phyloP scores from a whole-genome alignment of 2,329 filamentous ascomycete species.

The Seiridium cupressi region DNA sequence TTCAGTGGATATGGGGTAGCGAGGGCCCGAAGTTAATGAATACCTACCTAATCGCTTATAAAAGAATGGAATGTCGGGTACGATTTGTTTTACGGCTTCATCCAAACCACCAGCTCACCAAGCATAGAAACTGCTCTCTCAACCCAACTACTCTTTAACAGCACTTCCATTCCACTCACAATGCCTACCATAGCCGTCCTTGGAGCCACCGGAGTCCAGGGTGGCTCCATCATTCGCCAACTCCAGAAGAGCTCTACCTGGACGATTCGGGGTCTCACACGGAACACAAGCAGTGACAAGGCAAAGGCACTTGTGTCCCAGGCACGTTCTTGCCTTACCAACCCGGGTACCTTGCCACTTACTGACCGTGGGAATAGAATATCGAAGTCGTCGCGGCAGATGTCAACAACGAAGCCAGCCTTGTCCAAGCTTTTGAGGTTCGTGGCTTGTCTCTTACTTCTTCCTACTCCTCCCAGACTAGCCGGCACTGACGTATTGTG shows the following conservation, averaged over 20 bases:
- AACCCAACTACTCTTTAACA: constrained; percentile 17
- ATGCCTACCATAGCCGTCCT: constrained; percentile 6
- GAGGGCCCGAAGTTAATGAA: too few relatives aligned
- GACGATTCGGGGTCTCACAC: constrained; percentile 23
- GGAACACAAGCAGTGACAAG: constrained; percentile 14
- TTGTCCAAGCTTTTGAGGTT: constrained; percentile 16
- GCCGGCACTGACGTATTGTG: background rate
- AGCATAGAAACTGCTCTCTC: background rate
- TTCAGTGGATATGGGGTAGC: too few relatives aligned
- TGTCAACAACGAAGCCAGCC: constrained; percentile 12
- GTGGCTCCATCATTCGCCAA: constrained; percentile 14
- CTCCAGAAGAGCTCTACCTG: constrained; percentile 17
- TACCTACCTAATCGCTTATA: too few relatives aligned
- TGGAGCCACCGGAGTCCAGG: constrained; percentile 14
- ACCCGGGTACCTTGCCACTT: background rate
- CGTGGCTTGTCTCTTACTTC: background rate
- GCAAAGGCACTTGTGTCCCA: constrained; percentile 13
- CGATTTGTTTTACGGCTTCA: too few relatives aligned
- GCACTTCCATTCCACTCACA: constrained; percentile 17
- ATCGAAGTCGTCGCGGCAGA: constrained; percentile 22
- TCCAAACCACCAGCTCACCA: too few relatives aligned
- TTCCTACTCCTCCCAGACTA: background rate
- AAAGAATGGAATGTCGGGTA: too few relatives aligned
- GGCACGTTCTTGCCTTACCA: background rate
- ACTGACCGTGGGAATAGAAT: constrained; percentile 8